These are phyloP conservation scores for Entomortierella chlamydospora DNA, from an alignment of 192 early-diverging fungal species.

Conservation along the genomic window DNA sequence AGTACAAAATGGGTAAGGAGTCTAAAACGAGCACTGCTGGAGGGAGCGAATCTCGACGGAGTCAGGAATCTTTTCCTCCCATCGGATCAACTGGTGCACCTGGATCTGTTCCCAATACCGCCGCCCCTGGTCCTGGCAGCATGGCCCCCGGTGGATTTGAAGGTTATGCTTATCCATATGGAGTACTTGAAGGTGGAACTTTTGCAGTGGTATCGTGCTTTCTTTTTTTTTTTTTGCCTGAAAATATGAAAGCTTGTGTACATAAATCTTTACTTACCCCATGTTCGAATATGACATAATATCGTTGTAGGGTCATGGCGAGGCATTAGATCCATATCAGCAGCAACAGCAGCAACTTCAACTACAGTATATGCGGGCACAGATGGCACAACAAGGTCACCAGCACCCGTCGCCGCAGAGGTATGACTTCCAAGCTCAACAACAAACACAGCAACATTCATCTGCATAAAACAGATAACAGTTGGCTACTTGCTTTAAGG, in stretches of 20 bases:
- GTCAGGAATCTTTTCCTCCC: conserved; percentile 39
- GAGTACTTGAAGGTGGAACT: conserved; percentile 27
- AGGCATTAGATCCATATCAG: conserved; percentile 37
- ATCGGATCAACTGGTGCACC: conserved; percentile 1
- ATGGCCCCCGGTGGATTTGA: conserved; percentile 19
- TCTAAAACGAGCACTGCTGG: neutral
- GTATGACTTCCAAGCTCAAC: conserved; percentile 30
- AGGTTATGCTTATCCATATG: conserved; percentile 41
- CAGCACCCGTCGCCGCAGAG: conserved; percentile 3
- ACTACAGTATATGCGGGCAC: conserved; percentile 45
- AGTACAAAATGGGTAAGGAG: conserved; percentile 52
- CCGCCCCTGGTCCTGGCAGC: neutral
- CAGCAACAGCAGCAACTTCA: conserved; percentile 40
- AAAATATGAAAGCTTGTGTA: too few relatives aligned
- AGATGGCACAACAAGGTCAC: conserved; percentile 31
- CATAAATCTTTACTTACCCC: too few relatives aligned
- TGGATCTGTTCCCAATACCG: neutral
- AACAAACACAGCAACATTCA: neutral
- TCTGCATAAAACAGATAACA: too few relatives aligned
- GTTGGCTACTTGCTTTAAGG: too few relatives aligned
- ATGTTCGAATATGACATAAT: too few relatives aligned
- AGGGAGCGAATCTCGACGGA: conserved; percentile 29
- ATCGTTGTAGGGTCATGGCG: conserved; percentile 11
- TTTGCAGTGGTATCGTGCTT: conserved; percentile 50
- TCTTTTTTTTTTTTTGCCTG: too few relatives aligned